phyloP scores from a whole-genome alignment of 768 basidiomycete genomes.

The Suillus sp. region DNA sequence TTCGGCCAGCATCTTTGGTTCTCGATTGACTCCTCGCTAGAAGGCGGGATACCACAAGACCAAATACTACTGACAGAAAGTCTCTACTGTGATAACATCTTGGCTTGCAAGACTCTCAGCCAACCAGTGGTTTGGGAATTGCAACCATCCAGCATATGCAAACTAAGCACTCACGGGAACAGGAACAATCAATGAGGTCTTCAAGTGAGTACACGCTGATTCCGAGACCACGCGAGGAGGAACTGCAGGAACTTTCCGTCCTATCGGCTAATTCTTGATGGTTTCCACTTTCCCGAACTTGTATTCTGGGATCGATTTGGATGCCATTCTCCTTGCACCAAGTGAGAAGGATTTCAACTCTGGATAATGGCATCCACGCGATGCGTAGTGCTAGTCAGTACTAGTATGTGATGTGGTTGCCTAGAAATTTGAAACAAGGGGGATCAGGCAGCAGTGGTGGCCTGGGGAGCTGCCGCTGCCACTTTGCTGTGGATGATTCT shows the following conservation, averaged over 20 bases:
- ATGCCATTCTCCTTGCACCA: constrained; percentile 54
- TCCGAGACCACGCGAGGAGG: constrained; percentile 18
- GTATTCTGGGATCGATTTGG: constrained; percentile 48
- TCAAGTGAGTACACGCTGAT: constrained; percentile 29
- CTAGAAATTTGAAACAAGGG: not conserved
- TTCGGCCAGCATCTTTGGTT: not conserved
- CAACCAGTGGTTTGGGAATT: not conserved
- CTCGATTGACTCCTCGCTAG: not conserved
- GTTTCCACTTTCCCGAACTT: constrained; percentile 29
- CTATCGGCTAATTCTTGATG: constrained; percentile 1
- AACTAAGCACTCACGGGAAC: constrained; percentile 30
- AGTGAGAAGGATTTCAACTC: constrained; percentile 32
- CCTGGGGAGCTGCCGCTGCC: not conserved
- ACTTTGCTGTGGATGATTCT: constrained; percentile 1
- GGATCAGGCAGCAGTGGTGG: not conserved
- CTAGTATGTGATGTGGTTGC: not conserved
- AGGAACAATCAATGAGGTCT: constrained; percentile 23
- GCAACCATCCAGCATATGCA: not conserved
- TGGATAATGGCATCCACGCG: constrained; percentile 24
- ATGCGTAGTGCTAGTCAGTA: not conserved
- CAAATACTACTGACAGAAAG: not conserved
- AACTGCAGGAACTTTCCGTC: constrained; percentile 11
- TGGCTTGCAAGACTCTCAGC: not conserved
- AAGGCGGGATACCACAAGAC: not conserved
- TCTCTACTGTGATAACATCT: not conserved